Evolutionary conservation across 2,329 filamentous ascomycete genomes (phyloP).

Genomic region (Pleoardoris graminearum): DNA sequence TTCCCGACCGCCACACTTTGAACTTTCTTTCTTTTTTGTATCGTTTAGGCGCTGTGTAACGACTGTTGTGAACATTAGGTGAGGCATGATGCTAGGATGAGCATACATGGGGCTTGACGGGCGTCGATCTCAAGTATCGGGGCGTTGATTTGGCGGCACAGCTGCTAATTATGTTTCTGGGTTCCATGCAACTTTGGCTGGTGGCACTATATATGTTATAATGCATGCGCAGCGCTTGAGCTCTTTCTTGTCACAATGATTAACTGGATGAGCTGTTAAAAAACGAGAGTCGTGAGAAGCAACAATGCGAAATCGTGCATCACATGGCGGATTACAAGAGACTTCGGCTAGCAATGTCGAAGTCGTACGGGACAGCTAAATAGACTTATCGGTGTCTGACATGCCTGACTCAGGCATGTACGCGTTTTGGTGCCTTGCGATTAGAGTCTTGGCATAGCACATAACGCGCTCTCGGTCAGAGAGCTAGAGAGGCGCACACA

Average conservation of each 20-base stretch:
- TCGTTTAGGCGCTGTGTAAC: neutral
- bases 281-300: too few species aligned
- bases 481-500: constrained; percentile 40
- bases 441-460: constrained; percentile 18
- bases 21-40: constrained; percentile 17
- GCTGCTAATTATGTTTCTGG: constrained; percentile 13
- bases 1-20: constrained; percentile 70
- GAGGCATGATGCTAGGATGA: constrained; percentile 15
- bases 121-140: neutral
- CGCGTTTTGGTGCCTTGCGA: constrained; percentile 10
- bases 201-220: neutral
- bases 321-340: too few species aligned
- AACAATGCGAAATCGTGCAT: too few species aligned
- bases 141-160: neutral
- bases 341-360: too few species aligned
- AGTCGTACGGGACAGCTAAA: too few species aligned
- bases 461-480: constrained; percentile 37
- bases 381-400: too few species aligned
- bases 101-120: constrained; percentile 12
- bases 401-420: neutral
- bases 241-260: neutral
- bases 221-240: neutral
- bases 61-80: neutral
- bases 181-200: neutral
- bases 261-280: too few species aligned